Evolutionary conservation across 2,329 filamentous ascomycete genomes (phyloP).

Genomic region (Curvularia hawaiiensis): DNA sequence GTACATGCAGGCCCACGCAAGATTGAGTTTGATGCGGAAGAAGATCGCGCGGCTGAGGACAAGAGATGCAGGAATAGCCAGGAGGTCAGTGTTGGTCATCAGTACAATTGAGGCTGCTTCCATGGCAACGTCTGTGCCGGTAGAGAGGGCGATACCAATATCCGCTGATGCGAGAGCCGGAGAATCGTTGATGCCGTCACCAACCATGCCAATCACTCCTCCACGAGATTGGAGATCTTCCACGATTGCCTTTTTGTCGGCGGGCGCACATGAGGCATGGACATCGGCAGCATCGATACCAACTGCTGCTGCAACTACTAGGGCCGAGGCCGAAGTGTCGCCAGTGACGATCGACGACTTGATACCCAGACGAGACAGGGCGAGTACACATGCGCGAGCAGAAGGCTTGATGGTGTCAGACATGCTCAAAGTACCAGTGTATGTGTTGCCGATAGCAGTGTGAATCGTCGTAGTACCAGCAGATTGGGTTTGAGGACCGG

Average conservation of each 20-base stretch:
- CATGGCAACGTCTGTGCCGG: slow-evolving; percentile 95
- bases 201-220: slow-evolving; percentile 88
- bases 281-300: slow-evolving; percentile 79
- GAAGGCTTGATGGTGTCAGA: slow-evolving; percentile 91
- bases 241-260: slow-evolving; percentile 89
- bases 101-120: slow-evolving; percentile 95
- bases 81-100: slow-evolving; percentile 89
- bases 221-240: slow-evolving; percentile 73
- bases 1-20: slow-evolving; percentile 92
- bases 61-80: slow-evolving; percentile 88
- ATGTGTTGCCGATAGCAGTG: slow-evolving; percentile 81
- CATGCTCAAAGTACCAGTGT: slow-evolving; percentile 81
- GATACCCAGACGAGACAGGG: slow-evolving; percentile 83
- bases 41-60: slow-evolving; percentile 86
- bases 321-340: slow-evolving; percentile 82
- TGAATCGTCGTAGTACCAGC: slow-evolving; percentile 89
- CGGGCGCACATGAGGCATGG: slow-evolving; percentile 84
- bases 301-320: slow-evolving; percentile 80
- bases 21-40: slow-evolving; percentile 88
- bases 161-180: slow-evolving; percentile 91
- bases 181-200: slow-evolving; percentile 98
- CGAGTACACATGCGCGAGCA: slow-evolving; percentile 78
- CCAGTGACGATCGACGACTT: slow-evolving; percentile 92
- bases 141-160: slow-evolving; percentile 89
- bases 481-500: slow-evolving; percentile 47